Evolutionary conservation across 306 rosid species (phyloP).

Genomic region (Prosopis cineraria): DNA sequence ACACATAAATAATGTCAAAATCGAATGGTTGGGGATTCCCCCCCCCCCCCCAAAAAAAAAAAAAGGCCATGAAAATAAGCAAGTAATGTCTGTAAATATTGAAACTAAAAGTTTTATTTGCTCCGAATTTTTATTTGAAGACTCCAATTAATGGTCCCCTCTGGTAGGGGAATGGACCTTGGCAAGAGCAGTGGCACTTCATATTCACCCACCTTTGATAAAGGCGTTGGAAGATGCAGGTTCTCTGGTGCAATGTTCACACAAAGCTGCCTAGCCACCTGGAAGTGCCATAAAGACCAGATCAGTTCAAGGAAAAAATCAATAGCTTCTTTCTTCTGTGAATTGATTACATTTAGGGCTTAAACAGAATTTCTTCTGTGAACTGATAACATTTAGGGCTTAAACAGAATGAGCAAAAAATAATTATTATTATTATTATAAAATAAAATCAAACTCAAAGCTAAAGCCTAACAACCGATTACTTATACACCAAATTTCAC

Average conservation of each 20-base stretch:
- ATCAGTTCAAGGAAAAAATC: conserved; percentile 24
- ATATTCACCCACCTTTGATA: conserved; percentile 70
- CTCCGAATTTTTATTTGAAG: conserved; percentile 75
- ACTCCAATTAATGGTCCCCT: conserved; percentile 76
- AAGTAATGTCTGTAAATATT: not conserved
- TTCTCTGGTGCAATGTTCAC: conserved; percentile 68
- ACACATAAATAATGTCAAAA: not conserved
- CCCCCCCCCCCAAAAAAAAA: no score
- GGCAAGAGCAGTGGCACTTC: conserved; percentile 87
- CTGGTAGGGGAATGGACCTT: conserved; percentile 77
- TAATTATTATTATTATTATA: no score
- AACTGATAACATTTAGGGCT: not conserved
- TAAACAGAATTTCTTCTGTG: no score
- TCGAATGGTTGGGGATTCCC: not conserved
- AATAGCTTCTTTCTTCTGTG: not conserved
- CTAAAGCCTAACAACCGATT: not conserved
- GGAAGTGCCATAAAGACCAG: conserved; percentile 15
- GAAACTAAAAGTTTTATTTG: conserved; percentile 34
- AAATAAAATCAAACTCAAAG: no score
- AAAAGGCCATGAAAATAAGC: not conserved
- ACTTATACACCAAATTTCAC: not conserved
- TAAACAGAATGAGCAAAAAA: not conserved
- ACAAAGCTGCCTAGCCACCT: conserved; percentile 84
- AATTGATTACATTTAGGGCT: no score
- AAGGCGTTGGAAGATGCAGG: conserved; percentile 57